Evolutionary conservation across 2,329 filamentous ascomycete genomes (phyloP).

Genomic region (Seiridium cupressi): DNA sequence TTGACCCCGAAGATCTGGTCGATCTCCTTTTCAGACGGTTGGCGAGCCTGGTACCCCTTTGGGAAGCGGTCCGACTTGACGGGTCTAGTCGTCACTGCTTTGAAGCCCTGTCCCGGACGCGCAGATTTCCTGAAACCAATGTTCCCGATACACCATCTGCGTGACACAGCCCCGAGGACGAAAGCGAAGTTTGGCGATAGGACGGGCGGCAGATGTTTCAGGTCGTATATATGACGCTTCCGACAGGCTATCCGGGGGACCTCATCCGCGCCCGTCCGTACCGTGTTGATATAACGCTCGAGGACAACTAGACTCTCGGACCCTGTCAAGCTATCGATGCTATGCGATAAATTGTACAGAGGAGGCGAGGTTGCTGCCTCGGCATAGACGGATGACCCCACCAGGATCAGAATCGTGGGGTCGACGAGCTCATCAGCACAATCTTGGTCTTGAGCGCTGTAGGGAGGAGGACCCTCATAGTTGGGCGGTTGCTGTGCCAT

Average conservation of each 20-base stretch:
- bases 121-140: conserved; percentile 14
- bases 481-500: too few relatives aligned
- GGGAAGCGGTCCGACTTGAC: conserved; percentile 16
- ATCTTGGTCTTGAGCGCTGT: neutral
- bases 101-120: conserved; percentile 14
- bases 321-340: conserved; percentile 15
- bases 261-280: conserved; percentile 12
- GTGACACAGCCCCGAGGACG: conserved; percentile 16
- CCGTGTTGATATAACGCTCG: conserved; percentile 16
- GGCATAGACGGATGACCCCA: conserved; percentile 20
- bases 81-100: conserved; percentile 14
- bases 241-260: conserved; percentile 16
- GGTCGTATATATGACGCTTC: conserved; percentile 17
- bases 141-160: conserved; percentile 12
- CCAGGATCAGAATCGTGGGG: conserved; percentile 22
- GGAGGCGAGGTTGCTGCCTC: conserved; percentile 16
- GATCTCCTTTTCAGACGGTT: conserved; percentile 13
- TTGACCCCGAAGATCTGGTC: conserved; percentile 19
- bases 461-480: neutral
- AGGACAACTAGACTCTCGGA: conserved; percentile 18
- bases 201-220: conserved; percentile 19
- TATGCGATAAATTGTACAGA: conserved; percentile 24
- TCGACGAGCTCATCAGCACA: conserved; percentile 16
- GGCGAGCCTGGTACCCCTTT: conserved; percentile 17
- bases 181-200: conserved; percentile 19